Conservation (phyloP, 441 rosid genomes). For the Flueggea neowawraea region DNA sequence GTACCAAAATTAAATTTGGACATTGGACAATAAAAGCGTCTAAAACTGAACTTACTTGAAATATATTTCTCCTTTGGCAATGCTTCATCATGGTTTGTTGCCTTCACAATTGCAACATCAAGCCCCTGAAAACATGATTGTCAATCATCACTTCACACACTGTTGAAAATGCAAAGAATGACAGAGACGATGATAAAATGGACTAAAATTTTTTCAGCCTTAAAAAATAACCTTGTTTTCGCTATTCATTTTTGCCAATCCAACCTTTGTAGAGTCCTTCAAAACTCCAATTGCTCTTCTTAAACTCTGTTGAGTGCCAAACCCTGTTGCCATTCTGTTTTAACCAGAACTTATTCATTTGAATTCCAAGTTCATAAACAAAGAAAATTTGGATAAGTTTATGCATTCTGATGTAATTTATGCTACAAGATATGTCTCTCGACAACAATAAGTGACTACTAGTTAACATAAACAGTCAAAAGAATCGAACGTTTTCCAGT, state of each 20-base stretch:
- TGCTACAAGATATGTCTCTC: too few relatives aligned
- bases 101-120: conserved; percentile 51
- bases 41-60: conserved; percentile 24
- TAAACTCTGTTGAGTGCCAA: conserved; percentile 21
- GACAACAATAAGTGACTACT: too few relatives aligned
- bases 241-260: conserved; percentile 34
- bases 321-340: conserved; percentile 31
- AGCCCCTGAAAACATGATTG: conserved; percentile 19
- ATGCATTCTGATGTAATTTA: too few relatives aligned
- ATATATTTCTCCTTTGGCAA: conserved; percentile 41
- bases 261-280: conserved; percentile 45
- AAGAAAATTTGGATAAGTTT: too few relatives aligned
- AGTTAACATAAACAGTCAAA: too few relatives aligned
- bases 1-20: not conserved
- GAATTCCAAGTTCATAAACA: too few relatives aligned
- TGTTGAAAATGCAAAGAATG: not conserved
- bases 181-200: not conserved
- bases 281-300: conserved; percentile 36
- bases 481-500: too few relatives aligned
- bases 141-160: not conserved
- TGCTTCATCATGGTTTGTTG: conserved; percentile 37
- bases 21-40: too few relatives aligned
- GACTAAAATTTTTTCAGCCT: not conserved
- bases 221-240: conserved; percentile 28
- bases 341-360: too few relatives aligned